Evolutionary conservation across 805 yeast genomes (phyloP), one percentile per base, ranked within the genome.

Genomic region (Spathaspora arborariae): DNA sequence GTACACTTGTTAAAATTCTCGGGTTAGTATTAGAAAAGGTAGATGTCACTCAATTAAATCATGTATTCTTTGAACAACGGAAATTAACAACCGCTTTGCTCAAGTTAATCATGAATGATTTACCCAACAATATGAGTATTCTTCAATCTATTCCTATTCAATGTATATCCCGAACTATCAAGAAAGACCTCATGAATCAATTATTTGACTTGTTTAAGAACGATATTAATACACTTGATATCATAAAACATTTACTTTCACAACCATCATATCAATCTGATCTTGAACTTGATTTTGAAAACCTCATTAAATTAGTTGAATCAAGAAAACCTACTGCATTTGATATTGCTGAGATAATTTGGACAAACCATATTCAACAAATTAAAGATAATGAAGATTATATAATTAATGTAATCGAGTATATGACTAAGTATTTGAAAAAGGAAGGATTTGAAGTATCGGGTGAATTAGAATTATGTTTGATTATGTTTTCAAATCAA

Each of bases 191-290:
- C 11, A 47, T 60, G 15, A 55, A 60, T 30, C 15, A 33, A 9
- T 47, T 59, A 16, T 41, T 41, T 33, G 22, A 48, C 16, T 35
- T 44, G 37, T 16, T 47, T 26, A 48, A 5, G 34, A 35, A 36
- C 44, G 41, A 21, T 34, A 40, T 13, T 20, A 27, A 10, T 4
- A 49, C 39, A 19, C 22, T 51, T 0, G 22, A 44, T 0, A 20
- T 60, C 13, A 55, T 81, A n/a, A 21, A 51, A 2, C 75, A 74
- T 46, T 52, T 81, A 10, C 58, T 81, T 22, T 55, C 58, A 8
- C 68, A 74, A 8, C 86, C 88, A 5, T 76, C 85, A 0, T 78
- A 72, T 56, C 78, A 67, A 53, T 75, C 88, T 0, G 53, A 56
- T 1, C 52, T 84, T 10, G 91, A 84, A 57, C 57, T 64, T 0